Evolutionary conservation across 768 basidiomycete genomes (phyloP), one percentile per base, ranked within the genome.

Genomic region (Mycena crocata): DNA sequence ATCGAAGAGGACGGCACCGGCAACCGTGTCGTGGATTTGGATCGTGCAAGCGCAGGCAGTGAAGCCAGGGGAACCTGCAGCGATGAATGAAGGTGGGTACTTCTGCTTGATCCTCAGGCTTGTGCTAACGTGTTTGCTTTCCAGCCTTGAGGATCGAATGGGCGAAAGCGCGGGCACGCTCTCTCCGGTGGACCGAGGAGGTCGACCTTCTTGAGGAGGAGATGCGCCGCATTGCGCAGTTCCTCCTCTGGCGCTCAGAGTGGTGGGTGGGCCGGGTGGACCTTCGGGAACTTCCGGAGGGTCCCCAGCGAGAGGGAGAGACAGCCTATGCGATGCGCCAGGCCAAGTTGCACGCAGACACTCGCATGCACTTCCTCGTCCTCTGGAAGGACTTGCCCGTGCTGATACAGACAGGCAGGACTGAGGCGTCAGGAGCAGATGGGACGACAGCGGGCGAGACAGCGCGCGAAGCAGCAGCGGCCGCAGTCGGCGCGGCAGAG

Each of bases 171-270:
- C 67, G 64, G 10, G 72, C 74, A 2, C 56, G 73, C 21, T 55
- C 64, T 6, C 26, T 57, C 46, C 60, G 73, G 8, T 76, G 74
- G 74, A 15, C n/a, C 5, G 74, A 76, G 44, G 75, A 76, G 55
- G 59, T 72, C 8, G 55, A 63, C 21, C 66, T 75, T 0, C 49
- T 75, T 17, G 58, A 70, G 51, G 72, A 73, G 52, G 77, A 78
- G 68, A 77, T 77, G 75, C 42, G 70, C 0, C 68, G 74, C 0
- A 62, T 72, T 6, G 6, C 62, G 15, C 48, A 26, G 26, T 78
- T 68, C 52, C 66, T 74, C 8, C 26, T 17, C 5, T 73, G 71
- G 72, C 54, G 62, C 5, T 24, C 57, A 23, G 37, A 50, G 31
- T 57, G 57, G 60, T 66, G 68, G 71, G 9, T 21, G 50, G 50